Percentiles rank a stretch among this genome's conserved stretches.
These are phyloP conservation scores for Ogataea dorogensis DNA, from an alignment of 805 yeast genomes.

Conservation along the genomic window DNA sequence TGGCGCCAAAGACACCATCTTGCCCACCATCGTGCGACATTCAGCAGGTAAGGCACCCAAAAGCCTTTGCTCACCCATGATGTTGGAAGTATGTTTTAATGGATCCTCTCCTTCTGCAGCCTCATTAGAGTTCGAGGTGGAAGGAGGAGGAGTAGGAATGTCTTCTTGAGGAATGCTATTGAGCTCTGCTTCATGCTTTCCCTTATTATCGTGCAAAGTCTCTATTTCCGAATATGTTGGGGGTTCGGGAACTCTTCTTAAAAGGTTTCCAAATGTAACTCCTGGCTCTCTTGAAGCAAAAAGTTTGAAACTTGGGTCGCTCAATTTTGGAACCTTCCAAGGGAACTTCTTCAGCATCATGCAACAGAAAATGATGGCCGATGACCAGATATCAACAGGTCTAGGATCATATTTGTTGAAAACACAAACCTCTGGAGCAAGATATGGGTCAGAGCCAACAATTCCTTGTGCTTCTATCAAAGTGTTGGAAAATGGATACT, in stretches of 20 bases:
- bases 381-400: constrained; percentile 93
- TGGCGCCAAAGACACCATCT: constrained; percentile 83
- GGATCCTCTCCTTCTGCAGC: constrained; percentile 16
- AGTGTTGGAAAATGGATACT: constrained; percentile 76
- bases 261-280: constrained; percentile 60
- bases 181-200: constrained; percentile 5
- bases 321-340: constrained; percentile 85
- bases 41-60: constrained; percentile 70
- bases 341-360: constrained; percentile 91
- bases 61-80: constrained; percentile 70
- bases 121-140: constrained; percentile 21
- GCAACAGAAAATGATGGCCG: constrained; percentile 87
- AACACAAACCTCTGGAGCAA: constrained; percentile 90
- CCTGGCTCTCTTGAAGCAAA: constrained; percentile 75
- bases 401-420: constrained; percentile 84
- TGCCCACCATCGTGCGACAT: constrained; percentile 61
- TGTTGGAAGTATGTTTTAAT: constrained; percentile 54
- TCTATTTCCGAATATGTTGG: constrained; percentile 30
- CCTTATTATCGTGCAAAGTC: constrained; percentile 5
- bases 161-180: constrained; percentile 7
- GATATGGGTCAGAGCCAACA: constrained; percentile 85
- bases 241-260: constrained; percentile 54
- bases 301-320: constrained; percentile 79
- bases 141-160: constrained; percentile 23
- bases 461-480: constrained; percentile 78